Evolutionary conservation across 177 flowering plant genomes (phyloP), one percentile per base, ranked within the genome.

Genomic region (Vitis hybrid): DNA sequence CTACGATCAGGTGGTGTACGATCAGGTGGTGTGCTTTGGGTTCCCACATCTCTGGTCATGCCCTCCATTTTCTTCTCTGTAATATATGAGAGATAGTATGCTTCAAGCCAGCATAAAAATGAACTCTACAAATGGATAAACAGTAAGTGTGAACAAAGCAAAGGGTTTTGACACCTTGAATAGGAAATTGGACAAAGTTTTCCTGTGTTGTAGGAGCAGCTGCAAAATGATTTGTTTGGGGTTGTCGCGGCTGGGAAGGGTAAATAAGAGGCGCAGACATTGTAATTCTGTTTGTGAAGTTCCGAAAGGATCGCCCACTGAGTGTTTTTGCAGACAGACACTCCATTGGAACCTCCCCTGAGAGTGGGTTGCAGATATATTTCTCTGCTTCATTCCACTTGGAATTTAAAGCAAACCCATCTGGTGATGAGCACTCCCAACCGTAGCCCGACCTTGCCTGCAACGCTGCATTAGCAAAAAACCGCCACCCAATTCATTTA

Each of bases 361-460:
- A 94, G 9, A 86, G 77, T 9, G 98, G 98, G 66, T 94, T 94
- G 79, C 92, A 83, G 45, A 91, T 94, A 58, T 91, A 94, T 77
- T 82, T 94, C 83, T 94, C 98, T 62, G 98, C 98, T 71, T 90
- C 96, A 76, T 86, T 80, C 98, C 98, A 94, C 65, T 94, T 94
- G 11, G 98, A 89, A 52, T 90, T 85, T 65, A 93, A 76, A 45
- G 85, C 84, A 72, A 84, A 80, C 51, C 93, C 94, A 19, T 91
- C 92, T 17, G 93, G 87, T n/a, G 91, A 86, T 48, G 80, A 67
- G 70, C 84, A 87, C 18, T 93, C 97, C 97, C 93, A 86, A 9
- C 80, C 72, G 12, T 82, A 80, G 18, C 76, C 79, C 10, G 88
- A 69, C 75, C 83, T 91, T 23, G 84, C 91, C 72, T 89, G 95